A percentile compares a stretch with the other conserved stretches of the same genome.
Conservation (phyloP, 192 early-diverging fungal species). For the Entophlyctis luteolus region DNA sequence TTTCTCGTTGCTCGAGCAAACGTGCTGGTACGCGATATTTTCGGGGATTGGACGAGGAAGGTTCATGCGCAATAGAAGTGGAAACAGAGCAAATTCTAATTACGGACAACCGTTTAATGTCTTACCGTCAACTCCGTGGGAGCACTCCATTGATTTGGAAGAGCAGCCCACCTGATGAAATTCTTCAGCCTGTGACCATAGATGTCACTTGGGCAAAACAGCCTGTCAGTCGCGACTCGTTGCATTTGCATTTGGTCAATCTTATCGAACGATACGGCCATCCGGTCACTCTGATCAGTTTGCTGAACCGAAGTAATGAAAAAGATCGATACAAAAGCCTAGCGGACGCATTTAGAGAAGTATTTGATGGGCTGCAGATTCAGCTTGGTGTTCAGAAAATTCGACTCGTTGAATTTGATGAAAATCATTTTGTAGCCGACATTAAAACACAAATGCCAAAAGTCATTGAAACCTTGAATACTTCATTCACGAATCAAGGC, state of each 20-base stretch:
- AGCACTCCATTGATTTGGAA: slow-evolving; percentile 15
- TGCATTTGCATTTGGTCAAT: slow-evolving; percentile 1
- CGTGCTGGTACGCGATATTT: slow-evolving; percentile 22
- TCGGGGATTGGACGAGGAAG: slow-evolving; percentile 17
- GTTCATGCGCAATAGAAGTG: slow-evolving; percentile 20
- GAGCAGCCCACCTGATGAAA: slow-evolving; percentile 2
- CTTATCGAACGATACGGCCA: slow-evolving; percentile 5
- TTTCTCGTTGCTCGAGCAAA: slow-evolving; percentile 16
- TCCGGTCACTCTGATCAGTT: slow-evolving; percentile 2
- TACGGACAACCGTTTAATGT: not conserved
- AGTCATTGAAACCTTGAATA: not conserved
- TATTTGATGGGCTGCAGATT: not conserved
- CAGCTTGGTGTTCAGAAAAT: not conserved
- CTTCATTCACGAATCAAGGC: not conserved
- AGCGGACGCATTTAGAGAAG: slow-evolving; percentile 7
- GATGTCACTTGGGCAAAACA: not conserved
- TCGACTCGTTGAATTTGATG: slow-evolving; percentile 7
- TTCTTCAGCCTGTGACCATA: not conserved
- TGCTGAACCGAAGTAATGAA: slow-evolving; percentile 1
- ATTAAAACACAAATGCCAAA: not conserved
- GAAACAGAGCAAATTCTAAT: slow-evolving; percentile 21
- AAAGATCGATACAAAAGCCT: slow-evolving; percentile 9
- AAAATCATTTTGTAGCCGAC: not conserved
- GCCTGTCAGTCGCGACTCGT: not conserved
- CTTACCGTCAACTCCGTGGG: slow-evolving; percentile 23